Evolutionary conservation across 2,329 filamentous ascomycete species (phyloP).

Genomic region (Fragosphaeria purpurea): DNA sequence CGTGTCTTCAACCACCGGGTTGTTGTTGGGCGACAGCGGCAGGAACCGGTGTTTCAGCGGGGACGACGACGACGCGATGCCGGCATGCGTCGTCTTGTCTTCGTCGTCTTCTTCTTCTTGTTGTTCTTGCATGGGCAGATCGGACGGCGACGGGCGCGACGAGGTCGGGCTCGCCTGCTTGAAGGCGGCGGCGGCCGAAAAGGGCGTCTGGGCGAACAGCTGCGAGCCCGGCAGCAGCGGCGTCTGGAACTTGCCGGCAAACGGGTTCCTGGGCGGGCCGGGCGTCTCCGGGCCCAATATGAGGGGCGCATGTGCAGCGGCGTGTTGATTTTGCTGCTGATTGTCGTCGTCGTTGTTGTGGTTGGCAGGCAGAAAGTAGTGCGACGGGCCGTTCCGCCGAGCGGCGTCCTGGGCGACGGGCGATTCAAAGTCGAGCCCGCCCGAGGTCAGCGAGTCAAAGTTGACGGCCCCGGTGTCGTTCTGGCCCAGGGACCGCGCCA

Average conservation of each 20-base stretch:
- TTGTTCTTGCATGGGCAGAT: constrained; percentile 26
- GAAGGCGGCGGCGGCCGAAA: constrained; percentile 34
- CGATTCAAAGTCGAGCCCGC: constrained; percentile 28
- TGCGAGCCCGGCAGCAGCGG: constrained; percentile 34
- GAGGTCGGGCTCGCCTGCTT: constrained; percentile 45
- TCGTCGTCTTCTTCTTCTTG: constrained; percentile 22
- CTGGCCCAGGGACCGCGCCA: constrained; percentile 24
- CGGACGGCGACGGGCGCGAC: constrained; percentile 44
- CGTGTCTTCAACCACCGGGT: constrained; percentile 2
- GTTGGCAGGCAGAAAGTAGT: background rate
- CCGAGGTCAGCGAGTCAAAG: constrained; percentile 29
- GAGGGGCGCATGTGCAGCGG: background rate
- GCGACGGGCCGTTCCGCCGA: background rate
- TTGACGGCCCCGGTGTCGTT: constrained; percentile 42
- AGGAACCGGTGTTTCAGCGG: constrained; percentile 35
- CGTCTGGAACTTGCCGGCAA: constrained; percentile 26
- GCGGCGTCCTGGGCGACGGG: background rate
- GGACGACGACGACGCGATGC: constrained; percentile 34
- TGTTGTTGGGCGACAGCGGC: background rate
- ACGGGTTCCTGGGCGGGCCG: constrained; percentile 37
- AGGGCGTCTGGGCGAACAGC: constrained; percentile 45
- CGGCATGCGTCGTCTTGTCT: constrained; percentile 30
- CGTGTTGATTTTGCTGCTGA: background rate
- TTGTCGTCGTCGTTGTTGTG: constrained; percentile 5
- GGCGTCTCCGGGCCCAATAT: constrained; percentile 36